Evolutionary conservation across 2,329 filamentous ascomycete genomes (phyloP).

Genomic region (Penicillium thymicola): DNA sequence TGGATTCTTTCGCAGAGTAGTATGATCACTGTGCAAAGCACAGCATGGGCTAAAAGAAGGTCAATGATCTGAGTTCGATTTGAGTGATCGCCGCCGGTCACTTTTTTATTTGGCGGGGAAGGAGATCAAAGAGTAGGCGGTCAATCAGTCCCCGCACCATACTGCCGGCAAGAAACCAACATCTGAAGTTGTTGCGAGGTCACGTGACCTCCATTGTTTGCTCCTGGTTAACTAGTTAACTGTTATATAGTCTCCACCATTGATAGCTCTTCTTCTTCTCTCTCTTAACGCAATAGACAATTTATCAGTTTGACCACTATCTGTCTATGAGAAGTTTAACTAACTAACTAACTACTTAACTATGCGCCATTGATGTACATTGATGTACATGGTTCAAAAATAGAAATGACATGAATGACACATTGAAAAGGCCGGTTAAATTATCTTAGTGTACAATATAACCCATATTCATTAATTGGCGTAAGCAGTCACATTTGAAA

Average conservation of each 20-base stretch:
- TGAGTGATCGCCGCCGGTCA: neutral
- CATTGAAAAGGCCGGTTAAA: neutral
- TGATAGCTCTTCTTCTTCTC: no score
- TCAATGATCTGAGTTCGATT: neutral
- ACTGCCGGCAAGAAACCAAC: conserved; percentile 5
- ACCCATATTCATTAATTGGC: neutral
- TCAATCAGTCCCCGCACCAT: conserved; percentile 8
- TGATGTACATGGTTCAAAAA: neutral
- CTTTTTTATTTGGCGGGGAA: conserved; percentile 23
- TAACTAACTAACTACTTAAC: no score
- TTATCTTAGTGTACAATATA: neutral
- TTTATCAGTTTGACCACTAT: no score
- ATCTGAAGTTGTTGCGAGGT: neutral
- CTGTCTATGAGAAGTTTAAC: no score
- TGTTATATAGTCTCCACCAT: no score
- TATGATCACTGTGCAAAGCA: conserved; percentile 26
- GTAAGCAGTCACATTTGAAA: neutral
- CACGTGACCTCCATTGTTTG: no score
- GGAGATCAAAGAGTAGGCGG: conserved; percentile 14
- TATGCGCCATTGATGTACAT: neutral
- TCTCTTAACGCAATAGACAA: no score
- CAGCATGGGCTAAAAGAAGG: conserved; percentile 19
- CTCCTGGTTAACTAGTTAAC: no score
- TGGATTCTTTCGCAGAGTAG: neutral
- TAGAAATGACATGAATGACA: neutral